Conservation (phyloP, 495 filamentous ascomycete genomes). For the Aspergillus cristatus region DNA sequence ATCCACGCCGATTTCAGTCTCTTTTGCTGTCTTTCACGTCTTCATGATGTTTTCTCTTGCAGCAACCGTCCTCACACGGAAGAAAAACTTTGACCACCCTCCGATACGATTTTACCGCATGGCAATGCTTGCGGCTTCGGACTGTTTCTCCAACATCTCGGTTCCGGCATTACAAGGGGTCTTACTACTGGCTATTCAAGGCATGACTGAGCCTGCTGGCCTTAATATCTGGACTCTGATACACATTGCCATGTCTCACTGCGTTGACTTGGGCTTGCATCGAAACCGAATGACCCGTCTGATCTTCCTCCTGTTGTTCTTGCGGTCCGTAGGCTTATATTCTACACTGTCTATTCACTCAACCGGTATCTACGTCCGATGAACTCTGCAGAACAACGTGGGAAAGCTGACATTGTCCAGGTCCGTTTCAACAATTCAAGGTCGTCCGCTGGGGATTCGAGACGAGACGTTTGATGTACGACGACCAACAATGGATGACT, state of each 20-base stretch:
- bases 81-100: slow-evolving; percentile 16
- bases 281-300: slow-evolving; percentile 8
- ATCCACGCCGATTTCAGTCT: slow-evolving; percentile 10
- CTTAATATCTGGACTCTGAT: slow-evolving; percentile 17
- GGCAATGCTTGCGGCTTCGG: slow-evolving; percentile 11
- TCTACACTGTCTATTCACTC: slow-evolving; percentile 16
- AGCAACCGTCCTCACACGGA: slow-evolving; percentile 14
- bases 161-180: slow-evolving; percentile 11
- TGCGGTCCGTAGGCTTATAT: slow-evolving; percentile 10
- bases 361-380: slow-evolving; percentile 11
- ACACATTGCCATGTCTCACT: slow-evolving; percentile 18
- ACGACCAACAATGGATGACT: slow-evolving; percentile 5
- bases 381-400: slow-evolving; percentile 1
- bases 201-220: slow-evolving; percentile 12
- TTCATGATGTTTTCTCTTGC: slow-evolving; percentile 17
- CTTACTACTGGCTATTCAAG: slow-evolving; percentile 11
- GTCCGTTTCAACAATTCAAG: slow-evolving; percentile 18
- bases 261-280: slow-evolving; percentile 17
- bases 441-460: slow-evolving; percentile 19
- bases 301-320: slow-evolving; percentile 3
- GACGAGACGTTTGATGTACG: slow-evolving; percentile 17
- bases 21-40: slow-evolving; percentile 12
- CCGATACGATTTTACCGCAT: slow-evolving; percentile 14
- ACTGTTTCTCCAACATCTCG: slow-evolving; percentile 15
- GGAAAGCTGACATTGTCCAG: too few relatives aligned